phyloP scores from a whole-genome alignment of 192 early-diverging fungal species.

The Dissophora globulifera region DNA sequence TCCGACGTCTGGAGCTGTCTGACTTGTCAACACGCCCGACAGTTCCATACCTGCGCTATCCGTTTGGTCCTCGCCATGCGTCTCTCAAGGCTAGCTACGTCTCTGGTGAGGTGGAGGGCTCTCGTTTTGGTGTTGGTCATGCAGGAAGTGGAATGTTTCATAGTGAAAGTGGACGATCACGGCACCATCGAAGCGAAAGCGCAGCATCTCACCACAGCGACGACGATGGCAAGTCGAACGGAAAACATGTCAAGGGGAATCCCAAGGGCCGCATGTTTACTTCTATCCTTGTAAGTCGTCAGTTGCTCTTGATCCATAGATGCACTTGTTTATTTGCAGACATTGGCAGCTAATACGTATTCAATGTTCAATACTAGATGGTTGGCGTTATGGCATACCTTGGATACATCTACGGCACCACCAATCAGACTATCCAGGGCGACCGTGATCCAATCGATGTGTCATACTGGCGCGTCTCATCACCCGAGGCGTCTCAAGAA shows the following conservation, averaged over 20 bases:
- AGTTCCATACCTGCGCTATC: slow-evolving; percentile 22
- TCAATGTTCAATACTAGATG: slow-evolving; percentile 20
- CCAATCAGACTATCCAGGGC: slow-evolving; percentile 14
- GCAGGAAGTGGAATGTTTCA: neutral
- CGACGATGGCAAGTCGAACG: slow-evolving; percentile 4
- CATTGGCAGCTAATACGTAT: too few species aligned
- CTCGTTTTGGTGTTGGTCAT: neutral
- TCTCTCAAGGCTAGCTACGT: neutral
- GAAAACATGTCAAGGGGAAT: slow-evolving; percentile 4
- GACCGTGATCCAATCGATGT: slow-evolving; percentile 3
- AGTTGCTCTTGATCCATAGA: neutral
- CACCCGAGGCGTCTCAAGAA: slow-evolving; percentile 12
- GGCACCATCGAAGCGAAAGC: slow-evolving; percentile 17
- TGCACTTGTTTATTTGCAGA: too few species aligned
- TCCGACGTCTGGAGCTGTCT: slow-evolving; percentile 72
- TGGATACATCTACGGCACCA: slow-evolving; percentile 47
- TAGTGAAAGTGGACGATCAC: neutral
- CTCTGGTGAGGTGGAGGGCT: neutral
- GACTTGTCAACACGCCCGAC: slow-evolving; percentile 28
- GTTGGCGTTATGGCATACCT: slow-evolving; percentile 49
- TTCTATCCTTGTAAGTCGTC: slow-evolving; percentile 32
- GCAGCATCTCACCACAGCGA: slow-evolving; percentile 19
- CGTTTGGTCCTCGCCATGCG: slow-evolving; percentile 28
- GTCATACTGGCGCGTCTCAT: slow-evolving; percentile 33
- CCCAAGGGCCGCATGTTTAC: slow-evolving; percentile 43